A percentile compares a stretch with the other conserved stretches of the same genome.
phyloP scores from a whole-genome alignment of 2,329 filamentous ascomycete species.

The Aphanoascus verrucosus region DNA sequence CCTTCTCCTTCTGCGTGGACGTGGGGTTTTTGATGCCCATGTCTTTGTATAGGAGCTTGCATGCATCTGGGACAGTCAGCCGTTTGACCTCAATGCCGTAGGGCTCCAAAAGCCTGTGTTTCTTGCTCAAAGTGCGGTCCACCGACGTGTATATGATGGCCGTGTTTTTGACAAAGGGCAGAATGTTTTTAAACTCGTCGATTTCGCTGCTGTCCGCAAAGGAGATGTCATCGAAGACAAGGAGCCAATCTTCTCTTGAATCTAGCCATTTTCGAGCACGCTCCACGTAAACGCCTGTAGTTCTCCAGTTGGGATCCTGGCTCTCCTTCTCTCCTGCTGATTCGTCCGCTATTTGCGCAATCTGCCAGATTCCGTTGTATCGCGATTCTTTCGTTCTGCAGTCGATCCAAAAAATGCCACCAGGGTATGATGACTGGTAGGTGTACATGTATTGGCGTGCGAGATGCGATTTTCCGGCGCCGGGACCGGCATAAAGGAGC shows the following conservation, averaged over 20 bases:
- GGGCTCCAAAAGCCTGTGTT: conserved; percentile 51
- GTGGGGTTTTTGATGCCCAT: conserved; percentile 49
- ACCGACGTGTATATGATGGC: conserved; percentile 60
- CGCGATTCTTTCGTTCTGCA: conserved; percentile 50
- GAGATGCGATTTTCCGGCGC: conserved; percentile 58
- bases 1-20: conserved; percentile 45
- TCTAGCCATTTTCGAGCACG: conserved; percentile 54
- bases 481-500: conserved; percentile 53
- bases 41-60: conserved; percentile 51
- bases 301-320: conserved; percentile 28
- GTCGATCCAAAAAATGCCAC: conserved; percentile 60
- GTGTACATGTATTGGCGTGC: conserved; percentile 56
- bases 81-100: conserved; percentile 47
- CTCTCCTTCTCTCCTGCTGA: conserved; percentile 37
- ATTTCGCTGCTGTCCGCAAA: conserved; percentile 48
- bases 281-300: conserved; percentile 43
- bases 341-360: conserved; percentile 46
- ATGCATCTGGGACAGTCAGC: conserved; percentile 48
- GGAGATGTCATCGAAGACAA: conserved; percentile 56
- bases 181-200: conserved; percentile 45
- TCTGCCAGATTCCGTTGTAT: conserved; percentile 54
- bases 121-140: conserved; percentile 46
- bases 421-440: conserved; percentile 49
- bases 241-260: conserved; percentile 51
- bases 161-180: conserved; percentile 53